Evolutionary conservation across 2,329 filamentous ascomycete species (phyloP), one percentile per base, ranked within the genome.

Genomic region (Alternaria novae-zelandiae): DNA sequence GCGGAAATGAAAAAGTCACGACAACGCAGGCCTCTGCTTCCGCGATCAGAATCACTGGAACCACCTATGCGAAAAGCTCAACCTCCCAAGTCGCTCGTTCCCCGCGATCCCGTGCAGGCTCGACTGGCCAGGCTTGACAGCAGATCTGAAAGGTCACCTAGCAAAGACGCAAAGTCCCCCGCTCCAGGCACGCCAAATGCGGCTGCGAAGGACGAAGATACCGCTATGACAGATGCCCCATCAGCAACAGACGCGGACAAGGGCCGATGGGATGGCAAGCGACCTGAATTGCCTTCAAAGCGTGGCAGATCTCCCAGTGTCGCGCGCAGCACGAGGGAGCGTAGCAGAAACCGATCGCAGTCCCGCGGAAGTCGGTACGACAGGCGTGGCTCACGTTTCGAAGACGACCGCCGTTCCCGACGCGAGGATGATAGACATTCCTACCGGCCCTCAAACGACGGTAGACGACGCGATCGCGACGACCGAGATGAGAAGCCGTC

Each of bases 21-120:
- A 17, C 74, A 78, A 57, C 72, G 77, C 12, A 71, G 77, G n/a
- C 78, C 78, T 53, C 74, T 74, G 5, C 71, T 80, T 13, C 78
- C 78, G 53, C 73, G 78, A 25, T 80, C 79, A 2, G 79, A 76
- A 60, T 81, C 79, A 6, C 71, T 81, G 6, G 79, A 81, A 56
- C 78, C 79, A 41, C 79, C 80, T 17, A 67, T 74, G 61, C 76
- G 76, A 12, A 81, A 79, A 69, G 72, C 75, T 13, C 76, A 77
- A 1, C 73, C 77, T 9, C 76, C 77, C 13, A 78, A 78, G 44
- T 74, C 77, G 5, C 70, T 80, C 51, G 75, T 78, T 1, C 76
- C 78, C 6, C 72, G 78, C 51, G 77, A 80, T 41, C 78, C 79
- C 9, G 65, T 66, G 23, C 59, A 73, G 28, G 61, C 70, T 26